Evolutionary conservation across 2,329 filamentous ascomycete species (phyloP).

Genomic region (Intubia oerlemansii): DNA sequence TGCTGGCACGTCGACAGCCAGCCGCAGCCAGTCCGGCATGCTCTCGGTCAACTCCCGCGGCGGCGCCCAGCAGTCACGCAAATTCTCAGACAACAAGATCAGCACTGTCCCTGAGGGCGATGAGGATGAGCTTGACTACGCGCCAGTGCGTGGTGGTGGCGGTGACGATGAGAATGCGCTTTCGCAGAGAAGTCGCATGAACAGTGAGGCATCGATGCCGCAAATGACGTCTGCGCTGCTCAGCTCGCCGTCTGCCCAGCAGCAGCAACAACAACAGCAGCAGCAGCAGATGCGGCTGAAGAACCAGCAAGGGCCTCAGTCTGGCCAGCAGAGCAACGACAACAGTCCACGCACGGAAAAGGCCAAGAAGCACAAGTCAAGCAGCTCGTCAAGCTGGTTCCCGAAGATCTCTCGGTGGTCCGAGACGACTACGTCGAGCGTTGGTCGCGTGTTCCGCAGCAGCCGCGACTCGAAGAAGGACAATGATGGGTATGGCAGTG

Average conservation of each 20-base stretch:
- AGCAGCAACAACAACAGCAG: slow-evolving; percentile 1
- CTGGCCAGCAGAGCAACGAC: slow-evolving; percentile 49
- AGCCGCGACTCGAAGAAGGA: slow-evolving; percentile 42
- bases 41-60: slow-evolving; percentile 38
- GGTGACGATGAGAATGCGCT: too few relatives aligned
- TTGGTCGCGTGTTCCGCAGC: slow-evolving; percentile 54
- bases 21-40: slow-evolving; percentile 55
- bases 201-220: slow-evolving; percentile 14
- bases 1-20: slow-evolving; percentile 53
- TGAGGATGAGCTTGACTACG: slow-evolving; percentile 47
- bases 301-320: too few relatives aligned
- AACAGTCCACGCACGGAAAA: slow-evolving; percentile 60
- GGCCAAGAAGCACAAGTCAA: slow-evolving; percentile 74
- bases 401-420: slow-evolving; percentile 96
- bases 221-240: slow-evolving; percentile 5
- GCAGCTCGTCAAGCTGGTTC: slow-evolving; percentile 55
- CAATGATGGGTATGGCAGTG: slow-evolving; percentile 21
- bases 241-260: slow-evolving; percentile 22
- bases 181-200: too few relatives aligned
- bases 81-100: slow-evolving; percentile 56
- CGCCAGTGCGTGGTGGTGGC: too few relatives aligned
- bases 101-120: slow-evolving; percentile 76
- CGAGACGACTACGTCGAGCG: slow-evolving; percentile 79
- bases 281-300: slow-evolving; percentile 1
- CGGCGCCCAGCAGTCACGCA: slow-evolving; percentile 17